These are phyloP conservation scores for Trametes sp. DNA, from an alignment of 1,284 basidiomycete species.

Conservation along the genomic window DNA sequence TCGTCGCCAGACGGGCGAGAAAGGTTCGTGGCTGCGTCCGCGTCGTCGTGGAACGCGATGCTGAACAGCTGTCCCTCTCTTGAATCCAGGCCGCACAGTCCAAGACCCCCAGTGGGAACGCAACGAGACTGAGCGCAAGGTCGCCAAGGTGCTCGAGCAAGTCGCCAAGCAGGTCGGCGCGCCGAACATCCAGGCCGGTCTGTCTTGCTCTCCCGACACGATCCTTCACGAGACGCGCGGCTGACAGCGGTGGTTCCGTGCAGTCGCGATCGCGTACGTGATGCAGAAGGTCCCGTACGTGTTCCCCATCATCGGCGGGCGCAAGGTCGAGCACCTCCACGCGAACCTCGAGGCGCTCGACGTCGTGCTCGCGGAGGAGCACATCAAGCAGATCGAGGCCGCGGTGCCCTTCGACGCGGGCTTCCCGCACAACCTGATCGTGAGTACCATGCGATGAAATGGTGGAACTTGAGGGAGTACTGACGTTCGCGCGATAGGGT, in stretches of 20 bases:
- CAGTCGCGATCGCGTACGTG: conserved; percentile 34
- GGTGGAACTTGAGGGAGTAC: too few species aligned
- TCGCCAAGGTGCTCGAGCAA: conserved; percentile 35
- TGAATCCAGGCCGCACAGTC: conserved; percentile 17
- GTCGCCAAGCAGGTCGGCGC: conserved; percentile 34
- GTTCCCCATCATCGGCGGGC: conserved; percentile 43
- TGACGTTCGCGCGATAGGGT: neutral
- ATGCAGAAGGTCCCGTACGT: conserved; percentile 7
- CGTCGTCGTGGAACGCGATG: neutral
- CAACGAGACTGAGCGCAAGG: conserved; percentile 30
- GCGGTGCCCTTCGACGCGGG: conserved; percentile 49
- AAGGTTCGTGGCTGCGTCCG: neutral
- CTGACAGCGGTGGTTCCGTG: neutral
- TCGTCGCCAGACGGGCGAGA: conserved; percentile 29
- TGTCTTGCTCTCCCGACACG: conserved; percentile 34
- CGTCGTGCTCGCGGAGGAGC: conserved; percentile 48
- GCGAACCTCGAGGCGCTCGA: conserved; percentile 55
- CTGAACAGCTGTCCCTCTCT: neutral
- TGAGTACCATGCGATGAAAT: conserved; percentile 34
- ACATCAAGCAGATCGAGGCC: conserved; percentile 51
- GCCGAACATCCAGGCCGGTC: conserved; percentile 36
- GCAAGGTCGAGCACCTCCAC: conserved; percentile 56
- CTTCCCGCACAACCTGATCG: conserved; percentile 49
- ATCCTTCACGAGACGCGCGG: neutral
- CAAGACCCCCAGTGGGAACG: conserved; percentile 32